These are phyloP conservation scores for Pseudogymnoascus sp. DNA, from an alignment of 2,329 filamentous ascomycete genomes.

Conservation along the genomic window DNA sequence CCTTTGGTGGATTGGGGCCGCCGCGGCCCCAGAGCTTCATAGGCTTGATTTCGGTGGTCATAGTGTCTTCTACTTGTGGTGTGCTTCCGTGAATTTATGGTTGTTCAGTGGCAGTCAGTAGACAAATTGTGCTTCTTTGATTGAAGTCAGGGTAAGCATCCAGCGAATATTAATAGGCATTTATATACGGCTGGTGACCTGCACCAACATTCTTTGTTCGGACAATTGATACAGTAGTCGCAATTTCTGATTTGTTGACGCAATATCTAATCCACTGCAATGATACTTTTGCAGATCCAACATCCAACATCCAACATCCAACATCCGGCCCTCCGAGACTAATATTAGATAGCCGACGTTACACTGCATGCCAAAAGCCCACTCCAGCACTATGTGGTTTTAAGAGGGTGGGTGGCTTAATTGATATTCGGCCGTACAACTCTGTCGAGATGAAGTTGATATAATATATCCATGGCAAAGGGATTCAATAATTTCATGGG, in stretches of 20 bases:
- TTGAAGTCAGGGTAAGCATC: neutral
- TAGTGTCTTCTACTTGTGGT: neutral
- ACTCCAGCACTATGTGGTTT: no score
- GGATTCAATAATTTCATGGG: neutral
- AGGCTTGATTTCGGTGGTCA: neutral
- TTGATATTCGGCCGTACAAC: no score
- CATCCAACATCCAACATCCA: neutral
- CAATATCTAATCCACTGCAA: neutral
- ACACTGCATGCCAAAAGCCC: neutral
- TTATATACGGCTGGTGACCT: neutral
- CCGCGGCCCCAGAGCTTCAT: neutral
- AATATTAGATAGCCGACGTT: neutral
- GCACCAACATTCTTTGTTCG: neutral
- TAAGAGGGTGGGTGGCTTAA: no score
- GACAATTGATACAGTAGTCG: neutral
- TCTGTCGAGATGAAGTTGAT: neutral
- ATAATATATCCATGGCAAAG: neutral
- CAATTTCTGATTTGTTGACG: neutral
- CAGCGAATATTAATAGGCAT: neutral
- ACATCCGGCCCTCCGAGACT: neutral
- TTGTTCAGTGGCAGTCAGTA: neutral
- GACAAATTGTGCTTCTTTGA: neutral
- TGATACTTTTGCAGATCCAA: neutral
- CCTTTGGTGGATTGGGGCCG: slow-evolving; percentile 13
- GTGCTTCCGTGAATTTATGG: neutral